Base-by-base conservation (phyloP, 2,329 filamentous ascomycete genomes). In the Arachnopeziza araneosa region DNA sequence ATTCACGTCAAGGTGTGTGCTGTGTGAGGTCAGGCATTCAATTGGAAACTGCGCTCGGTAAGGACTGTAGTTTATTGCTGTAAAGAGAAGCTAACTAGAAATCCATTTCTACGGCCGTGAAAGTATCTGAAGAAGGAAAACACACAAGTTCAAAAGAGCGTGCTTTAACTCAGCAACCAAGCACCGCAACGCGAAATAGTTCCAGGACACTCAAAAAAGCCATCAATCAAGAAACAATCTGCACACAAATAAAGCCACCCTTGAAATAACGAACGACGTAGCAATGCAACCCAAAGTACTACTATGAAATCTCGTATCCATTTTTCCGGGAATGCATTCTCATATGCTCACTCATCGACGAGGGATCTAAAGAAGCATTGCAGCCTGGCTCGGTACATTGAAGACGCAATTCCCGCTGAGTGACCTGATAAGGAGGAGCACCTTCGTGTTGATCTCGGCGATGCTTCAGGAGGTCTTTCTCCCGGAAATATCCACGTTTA, bases 401-500 rank as follows among this genome's bases (percentile, higher is more conserved):
- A 44, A 44, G 6, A 12, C 36, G 36, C 5, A 44, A 12, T 44
- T 44, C 36, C 17, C 50, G 50, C 24, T 52, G 50, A 17, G 50
- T 52, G 24, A 52, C 21, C n/a, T 52, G 50, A 52, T 52, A 52
- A n/a, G 50, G 50, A 21, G 21, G 50, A 52, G 50, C 50, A n/a
- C 14, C 50, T 17, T 22, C 21, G 17, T 52, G 50, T 23, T 23
- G 24, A 24, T 22, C 24, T 52, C 50, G 21, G 9, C 50, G 50
- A 24, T 52, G 50, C 50, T 52, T 52, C 21, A 52, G 21, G 51
- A 68, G 32, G 23, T 66, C 63, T 26, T 65, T 67, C 50, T 66
- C 60, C 22, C 61, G 56, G 51, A 67, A 67, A 19, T 66, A 67
- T 1, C 66, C 66, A 19, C 50, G 51, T 22, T 61, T 50, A 12